Conservation (phyloP, 352 stramenopile genomes). For the Globisporangium spinosum region DNA sequence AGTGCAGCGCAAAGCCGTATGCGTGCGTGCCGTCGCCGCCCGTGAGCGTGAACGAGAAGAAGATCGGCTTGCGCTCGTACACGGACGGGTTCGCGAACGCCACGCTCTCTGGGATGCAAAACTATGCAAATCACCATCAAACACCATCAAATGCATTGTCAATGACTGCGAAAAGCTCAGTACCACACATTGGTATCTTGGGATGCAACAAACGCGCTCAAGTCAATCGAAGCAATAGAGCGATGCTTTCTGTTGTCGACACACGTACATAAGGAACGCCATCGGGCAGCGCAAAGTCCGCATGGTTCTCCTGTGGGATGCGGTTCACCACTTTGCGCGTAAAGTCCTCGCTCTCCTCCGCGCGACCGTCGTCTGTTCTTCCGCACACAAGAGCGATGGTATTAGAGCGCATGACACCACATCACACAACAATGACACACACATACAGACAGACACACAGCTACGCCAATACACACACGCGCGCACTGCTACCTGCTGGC, state of each 20-base stretch:
- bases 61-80: conserved; percentile 62
- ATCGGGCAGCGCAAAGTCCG: conserved; percentile 62
- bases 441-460: not conserved
- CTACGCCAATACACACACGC: not conserved
- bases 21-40: conserved; percentile 61
- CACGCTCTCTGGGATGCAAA: conserved; percentile 65
- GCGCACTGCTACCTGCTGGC: conserved; percentile 10
- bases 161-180: not conserved
- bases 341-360: conserved; percentile 35
- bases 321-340: conserved; percentile 40
- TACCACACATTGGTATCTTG: not conserved
- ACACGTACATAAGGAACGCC: conserved; percentile 61
- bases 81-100: conserved; percentile 33
- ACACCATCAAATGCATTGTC: not conserved
- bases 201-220: not conserved
- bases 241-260: not conserved
- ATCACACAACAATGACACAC: not conserved
- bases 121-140: conserved; percentile 29
- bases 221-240: not conserved
- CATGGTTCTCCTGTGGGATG: conserved; percentile 43
- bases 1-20: conserved; percentile 72
- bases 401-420: not conserved
- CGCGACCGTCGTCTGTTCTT: conserved; percentile 4
- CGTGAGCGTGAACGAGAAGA: conserved; percentile 83
- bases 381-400: not conserved